phyloP scores from a whole-genome alignment of 2,329 filamentous ascomycete genomes.

The Cercospora beticola region DNA sequence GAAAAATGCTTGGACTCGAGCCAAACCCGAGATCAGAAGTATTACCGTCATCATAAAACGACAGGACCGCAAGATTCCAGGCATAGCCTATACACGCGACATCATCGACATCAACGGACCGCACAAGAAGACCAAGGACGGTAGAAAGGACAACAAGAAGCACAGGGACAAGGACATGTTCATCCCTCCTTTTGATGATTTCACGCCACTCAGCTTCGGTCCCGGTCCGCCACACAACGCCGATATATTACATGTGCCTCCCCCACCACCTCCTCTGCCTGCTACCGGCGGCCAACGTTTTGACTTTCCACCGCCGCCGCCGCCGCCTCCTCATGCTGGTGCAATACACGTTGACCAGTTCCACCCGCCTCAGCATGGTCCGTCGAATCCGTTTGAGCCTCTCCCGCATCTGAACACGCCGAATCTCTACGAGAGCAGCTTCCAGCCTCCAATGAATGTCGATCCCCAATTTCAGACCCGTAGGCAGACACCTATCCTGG shows the following conservation, averaged over 20 bases:
- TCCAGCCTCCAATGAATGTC: neutral
- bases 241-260: conserved; percentile 9
- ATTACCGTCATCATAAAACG: conserved; percentile 15
- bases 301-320: neutral
- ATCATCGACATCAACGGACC: conserved; percentile 13
- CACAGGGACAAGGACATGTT: conserved; percentile 1
- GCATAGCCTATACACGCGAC: neutral
- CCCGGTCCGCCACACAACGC: neutral
- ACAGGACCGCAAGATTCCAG: neutral
- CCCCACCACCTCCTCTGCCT: neutral
- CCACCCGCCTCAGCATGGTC: conserved; percentile 1
- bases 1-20: conserved; percentile 7
- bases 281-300: neutral
- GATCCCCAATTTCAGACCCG: conserved; percentile 2
- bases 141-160: conserved; percentile 1
- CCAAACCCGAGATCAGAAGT: neutral
- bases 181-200: conserved; percentile 7
- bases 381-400: conserved; percentile 10
- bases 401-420: conserved; percentile 9
- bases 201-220: neutral
- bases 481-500: conserved; percentile 1
- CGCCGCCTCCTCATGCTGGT: neutral
- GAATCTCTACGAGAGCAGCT: conserved; percentile 8
- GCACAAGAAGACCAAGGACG: conserved; percentile 1
- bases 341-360: neutral